Percentiles rank a stretch among this genome's conserved stretches.
phyloP scores from a whole-genome alignment of 1,284 basidiomycete species.

The Sporisorium scitamineum region DNA sequence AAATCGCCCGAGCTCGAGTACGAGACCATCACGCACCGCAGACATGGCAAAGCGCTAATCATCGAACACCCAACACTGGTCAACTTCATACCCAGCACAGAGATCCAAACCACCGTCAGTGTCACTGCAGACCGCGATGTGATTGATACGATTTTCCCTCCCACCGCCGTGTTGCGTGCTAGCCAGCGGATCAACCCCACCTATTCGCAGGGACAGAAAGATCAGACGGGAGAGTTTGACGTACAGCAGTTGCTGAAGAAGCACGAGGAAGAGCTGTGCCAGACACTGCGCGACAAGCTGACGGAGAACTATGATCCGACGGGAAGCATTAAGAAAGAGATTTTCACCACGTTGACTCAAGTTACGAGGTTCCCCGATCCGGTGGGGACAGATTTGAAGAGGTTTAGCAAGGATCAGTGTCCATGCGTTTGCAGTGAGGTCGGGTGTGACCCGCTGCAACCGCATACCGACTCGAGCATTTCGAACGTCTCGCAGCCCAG shows the following conservation, averaged over 20 bases:
- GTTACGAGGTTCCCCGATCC: conserved; percentile 38
- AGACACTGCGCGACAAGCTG: conserved; percentile 6
- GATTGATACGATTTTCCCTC: conserved; percentile 58
- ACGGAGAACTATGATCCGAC: conserved; percentile 34
- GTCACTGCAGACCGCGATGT: conserved; percentile 44
- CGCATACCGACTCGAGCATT: not conserved
- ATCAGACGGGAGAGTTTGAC: not conserved
- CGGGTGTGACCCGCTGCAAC: conserved; percentile 20
- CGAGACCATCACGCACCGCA: not conserved
- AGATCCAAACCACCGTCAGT: conserved; percentile 55
- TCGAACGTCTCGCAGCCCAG: not conserved
- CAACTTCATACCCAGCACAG: conserved; percentile 52
- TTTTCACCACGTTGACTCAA: conserved; percentile 24
- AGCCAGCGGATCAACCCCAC: not conserved
- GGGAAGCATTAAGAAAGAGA: conserved; percentile 24
- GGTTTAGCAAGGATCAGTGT: conserved; percentile 9
- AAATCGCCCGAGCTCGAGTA: conserved; percentile 9
- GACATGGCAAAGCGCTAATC: conserved; percentile 29
- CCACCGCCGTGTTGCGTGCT: conserved; percentile 22
- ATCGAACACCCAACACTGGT: conserved; percentile 37
- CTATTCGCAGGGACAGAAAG: no score
- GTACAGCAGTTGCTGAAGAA: not conserved
- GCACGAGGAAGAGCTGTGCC: conserved; percentile 21
- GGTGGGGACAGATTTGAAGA: conserved; percentile 3
- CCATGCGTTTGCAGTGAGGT: conserved; percentile 43